Percentiles rank a stretch among this genome's conserved stretches.
These are phyloP conservation scores for Neofusicoccum sp. DNA, from an alignment of 2,329 filamentous ascomycete species.

Conservation along the genomic window DNA sequence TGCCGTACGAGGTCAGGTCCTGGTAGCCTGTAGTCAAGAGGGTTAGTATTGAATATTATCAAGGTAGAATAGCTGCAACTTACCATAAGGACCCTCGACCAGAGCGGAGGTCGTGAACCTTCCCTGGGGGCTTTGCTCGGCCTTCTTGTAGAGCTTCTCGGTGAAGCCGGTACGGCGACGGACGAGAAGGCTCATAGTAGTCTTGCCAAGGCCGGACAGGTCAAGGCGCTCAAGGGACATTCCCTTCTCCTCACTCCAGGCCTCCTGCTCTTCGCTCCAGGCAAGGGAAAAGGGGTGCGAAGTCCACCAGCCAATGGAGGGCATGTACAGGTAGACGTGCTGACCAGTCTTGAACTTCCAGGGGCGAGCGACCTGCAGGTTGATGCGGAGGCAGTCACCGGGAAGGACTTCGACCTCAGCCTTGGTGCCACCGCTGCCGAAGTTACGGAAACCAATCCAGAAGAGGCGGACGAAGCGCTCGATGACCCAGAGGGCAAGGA, in stretches of 20 bases:
- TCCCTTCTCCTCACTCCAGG: constrained; percentile 41
- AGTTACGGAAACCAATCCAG: constrained; percentile 63
- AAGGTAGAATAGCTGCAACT: constrained; percentile 22
- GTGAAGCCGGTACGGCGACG: constrained; percentile 88
- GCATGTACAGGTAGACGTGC: constrained; percentile 78
- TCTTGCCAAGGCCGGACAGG: constrained; percentile 47
- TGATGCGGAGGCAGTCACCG: constrained; percentile 71
- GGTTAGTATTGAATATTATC: constrained; percentile 27
- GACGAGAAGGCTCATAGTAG: constrained; percentile 75
- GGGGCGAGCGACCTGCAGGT: constrained; percentile 70
- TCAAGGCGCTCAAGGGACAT: constrained; percentile 49
- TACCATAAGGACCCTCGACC: constrained; percentile 80
- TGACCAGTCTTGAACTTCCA: constrained; percentile 74
- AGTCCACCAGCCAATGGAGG: constrained; percentile 67
- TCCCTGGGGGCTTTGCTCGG: constrained; percentile 52
- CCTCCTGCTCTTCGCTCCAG: constrained; percentile 66
- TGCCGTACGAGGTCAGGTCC: constrained; percentile 87
- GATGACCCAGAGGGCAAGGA: constrained; percentile 64
- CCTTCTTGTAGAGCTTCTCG: constrained; percentile 72
- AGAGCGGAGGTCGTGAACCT: constrained; percentile 66
- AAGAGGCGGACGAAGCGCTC: constrained; percentile 63
- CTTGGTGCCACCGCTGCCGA: constrained; percentile 63
- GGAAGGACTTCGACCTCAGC: constrained; percentile 73
- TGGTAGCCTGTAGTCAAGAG: constrained; percentile 56
- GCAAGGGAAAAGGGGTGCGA: constrained; percentile 78